phyloP scores from a whole-genome alignment of 1,284 basidiomycete species.

The Ceratobasidium papillatum region DNA sequence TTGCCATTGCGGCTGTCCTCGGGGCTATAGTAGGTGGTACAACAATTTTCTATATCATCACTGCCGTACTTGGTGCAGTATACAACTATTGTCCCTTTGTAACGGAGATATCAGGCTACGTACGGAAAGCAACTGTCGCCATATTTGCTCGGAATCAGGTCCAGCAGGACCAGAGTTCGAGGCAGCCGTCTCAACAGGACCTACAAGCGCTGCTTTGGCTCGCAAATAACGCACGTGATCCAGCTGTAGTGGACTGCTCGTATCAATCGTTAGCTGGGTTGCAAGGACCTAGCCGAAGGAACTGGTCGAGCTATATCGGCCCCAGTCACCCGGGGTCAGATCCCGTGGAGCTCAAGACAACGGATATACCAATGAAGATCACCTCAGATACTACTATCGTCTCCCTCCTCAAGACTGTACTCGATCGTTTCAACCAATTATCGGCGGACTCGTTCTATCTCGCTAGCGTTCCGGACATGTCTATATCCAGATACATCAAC shows the following conservation, averaged over 20 bases:
- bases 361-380: too few species aligned
- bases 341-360: too few species aligned
- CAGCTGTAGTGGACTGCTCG: not conserved
- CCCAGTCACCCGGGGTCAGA: too few species aligned
- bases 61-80: not conserved
- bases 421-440: too few species aligned
- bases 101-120: conserved; percentile 1
- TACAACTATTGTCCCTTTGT: not conserved
- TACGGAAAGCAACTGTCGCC: not conserved
- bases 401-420: too few species aligned
- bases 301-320: too few species aligned
- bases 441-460: too few species aligned
- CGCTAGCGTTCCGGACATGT: too few species aligned
- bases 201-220: conserved; percentile 3
- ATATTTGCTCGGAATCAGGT: not conserved
- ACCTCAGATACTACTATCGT: too few species aligned
- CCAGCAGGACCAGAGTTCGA: not conserved
- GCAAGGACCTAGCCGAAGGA: not conserved
- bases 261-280: not conserved
- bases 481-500: too few species aligned
- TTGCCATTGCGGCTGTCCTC: not conserved
- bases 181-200: not conserved
- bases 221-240: not conserved
- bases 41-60: not conserved
- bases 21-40: not conserved